A percentile compares a stretch with the other conserved stretches of the same genome.
Evolutionary conservation across 169 alveolate species (phyloP).

Genomic region (Eimeria necatrix): DNA sequence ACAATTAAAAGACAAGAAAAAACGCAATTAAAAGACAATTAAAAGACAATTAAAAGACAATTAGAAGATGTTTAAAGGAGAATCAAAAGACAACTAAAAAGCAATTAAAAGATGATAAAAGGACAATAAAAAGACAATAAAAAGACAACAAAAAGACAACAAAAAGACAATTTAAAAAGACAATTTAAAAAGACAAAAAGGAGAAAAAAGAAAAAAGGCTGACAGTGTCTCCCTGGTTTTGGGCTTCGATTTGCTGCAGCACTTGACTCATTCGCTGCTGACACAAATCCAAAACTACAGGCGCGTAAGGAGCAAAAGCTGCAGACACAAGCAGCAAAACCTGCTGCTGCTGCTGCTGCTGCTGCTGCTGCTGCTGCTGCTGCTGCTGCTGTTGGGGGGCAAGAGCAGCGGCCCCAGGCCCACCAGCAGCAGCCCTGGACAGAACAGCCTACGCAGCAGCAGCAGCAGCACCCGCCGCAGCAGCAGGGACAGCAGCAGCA

Average conservation of each 20-base stretch:
- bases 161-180: neutral
- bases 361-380: neutral
- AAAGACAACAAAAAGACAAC: slow-evolving; percentile 59
- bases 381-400: neutral
- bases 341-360: neutral
- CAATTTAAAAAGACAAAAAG: neutral
- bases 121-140: neutral
- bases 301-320: slow-evolving; percentile 68
- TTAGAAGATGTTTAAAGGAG: no score
- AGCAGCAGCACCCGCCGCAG: slow-evolving; percentile 15
- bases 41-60: no score
- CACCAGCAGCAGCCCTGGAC: neutral
- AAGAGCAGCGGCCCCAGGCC: slow-evolving; percentile 43
- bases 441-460: slow-evolving; percentile 4
- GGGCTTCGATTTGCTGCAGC: slow-evolving; percentile 30
- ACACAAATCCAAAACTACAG: slow-evolving; percentile 42
- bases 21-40: no score
- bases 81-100: no score
- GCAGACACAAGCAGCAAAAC: neutral
- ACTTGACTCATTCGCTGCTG: neutral
- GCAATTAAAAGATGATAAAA: no score
- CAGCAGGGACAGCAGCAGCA: neutral
- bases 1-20: no score
- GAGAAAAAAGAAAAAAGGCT: slow-evolving; percentile 49
- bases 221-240: slow-evolving; percentile 56